These are phyloP conservation scores for Thielaviopsis musarum DNA, from an alignment of 2,329 filamentous ascomycete genomes.

Conservation along the genomic window DNA sequence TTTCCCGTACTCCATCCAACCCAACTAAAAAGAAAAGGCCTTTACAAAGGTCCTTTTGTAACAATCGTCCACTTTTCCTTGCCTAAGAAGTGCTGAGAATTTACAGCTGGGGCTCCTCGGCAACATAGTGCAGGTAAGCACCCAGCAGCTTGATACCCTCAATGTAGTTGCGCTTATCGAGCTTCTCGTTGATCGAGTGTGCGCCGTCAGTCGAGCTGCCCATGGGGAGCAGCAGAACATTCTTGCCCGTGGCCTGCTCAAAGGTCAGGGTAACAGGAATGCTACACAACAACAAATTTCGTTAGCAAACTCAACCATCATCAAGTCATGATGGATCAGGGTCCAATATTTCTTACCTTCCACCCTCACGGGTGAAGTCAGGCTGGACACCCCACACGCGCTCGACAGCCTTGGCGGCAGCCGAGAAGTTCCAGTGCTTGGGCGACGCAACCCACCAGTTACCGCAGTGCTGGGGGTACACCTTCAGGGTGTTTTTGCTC, in stretches of 20 bases:
- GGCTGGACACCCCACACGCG: slow-evolving; percentile 86
- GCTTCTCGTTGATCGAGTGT: slow-evolving; percentile 96
- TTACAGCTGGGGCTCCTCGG: slow-evolving; percentile 55
- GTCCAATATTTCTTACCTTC: slow-evolving; percentile 39
- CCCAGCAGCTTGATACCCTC: slow-evolving; percentile 93
- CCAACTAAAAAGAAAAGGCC: not conserved
- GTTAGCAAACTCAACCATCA: slow-evolving; percentile 11
- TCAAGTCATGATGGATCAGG: not conserved
- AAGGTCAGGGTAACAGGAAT: slow-evolving; percentile 96
- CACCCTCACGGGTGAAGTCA: slow-evolving; percentile 90
- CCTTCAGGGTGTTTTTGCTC: slow-evolving; percentile 82
- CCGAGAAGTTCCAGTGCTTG: slow-evolving; percentile 97
- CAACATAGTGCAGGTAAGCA: slow-evolving; percentile 90
- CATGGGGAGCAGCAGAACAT: slow-evolving; percentile 89
- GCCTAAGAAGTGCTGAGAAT: not conserved
- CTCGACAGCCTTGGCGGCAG: slow-evolving; percentile 89
- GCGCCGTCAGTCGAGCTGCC: slow-evolving; percentile 91
- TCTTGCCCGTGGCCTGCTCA: slow-evolving; percentile 95
- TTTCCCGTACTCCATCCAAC: not conserved
- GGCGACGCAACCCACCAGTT: slow-evolving; percentile 99
- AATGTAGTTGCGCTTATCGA: slow-evolving; percentile 94
- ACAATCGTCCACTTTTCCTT: not conserved
- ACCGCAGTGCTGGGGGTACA: slow-evolving; percentile 70
- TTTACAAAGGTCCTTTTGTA: not conserved
- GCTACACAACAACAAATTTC: slow-evolving; percentile 26